phyloP scores from a whole-genome alignment of 164 flowering plant species.

The Chloranthus sessilifolius region DNA sequence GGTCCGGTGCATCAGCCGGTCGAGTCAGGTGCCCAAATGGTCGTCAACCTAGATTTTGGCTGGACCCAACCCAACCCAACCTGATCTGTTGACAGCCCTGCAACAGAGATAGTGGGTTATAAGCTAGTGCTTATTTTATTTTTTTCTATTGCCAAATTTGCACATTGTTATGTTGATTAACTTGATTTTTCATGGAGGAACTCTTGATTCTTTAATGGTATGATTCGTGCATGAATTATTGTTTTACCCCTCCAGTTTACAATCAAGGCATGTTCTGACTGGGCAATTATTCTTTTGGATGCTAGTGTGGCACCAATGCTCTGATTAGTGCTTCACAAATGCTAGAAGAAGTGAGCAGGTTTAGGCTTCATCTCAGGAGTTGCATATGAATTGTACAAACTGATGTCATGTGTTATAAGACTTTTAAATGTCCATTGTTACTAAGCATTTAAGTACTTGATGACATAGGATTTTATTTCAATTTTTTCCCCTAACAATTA shows the following conservation, averaged over 20 bases:
- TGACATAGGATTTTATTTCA: background rate
- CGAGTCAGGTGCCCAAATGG: too few species aligned
- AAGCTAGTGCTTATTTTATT: conserved; percentile 20
- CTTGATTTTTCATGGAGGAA: conserved; percentile 42
- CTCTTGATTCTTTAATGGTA: conserved; percentile 99
- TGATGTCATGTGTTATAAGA: conserved; percentile 12
- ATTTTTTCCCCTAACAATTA: conserved; percentile 7
- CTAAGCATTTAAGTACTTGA: too few species aligned
- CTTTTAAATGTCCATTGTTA: conserved; percentile 5
- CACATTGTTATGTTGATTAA: conserved; percentile 13
- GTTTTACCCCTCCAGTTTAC: conserved; percentile 11
- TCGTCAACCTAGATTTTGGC: too few species aligned
- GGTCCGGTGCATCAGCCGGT: too few species aligned
- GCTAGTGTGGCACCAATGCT: conserved; percentile 85
- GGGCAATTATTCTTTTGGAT: conserved; percentile 16
- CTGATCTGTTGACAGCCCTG: too few species aligned
- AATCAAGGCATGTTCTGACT: conserved; percentile 16
- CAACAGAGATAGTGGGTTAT: conserved; percentile 7
- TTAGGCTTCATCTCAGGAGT: conserved; percentile 25
- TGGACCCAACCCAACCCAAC: too few species aligned
- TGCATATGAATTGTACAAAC: conserved; percentile 15
- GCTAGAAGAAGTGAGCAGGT: conserved; percentile 99
- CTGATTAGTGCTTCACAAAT: conserved; percentile 71
- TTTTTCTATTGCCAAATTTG: conserved; percentile 16
- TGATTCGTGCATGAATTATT: conserved; percentile 18